Base-by-base conservation (phyloP, 176 grass and related monocot species). In the Oryza glaberrima region DNA sequence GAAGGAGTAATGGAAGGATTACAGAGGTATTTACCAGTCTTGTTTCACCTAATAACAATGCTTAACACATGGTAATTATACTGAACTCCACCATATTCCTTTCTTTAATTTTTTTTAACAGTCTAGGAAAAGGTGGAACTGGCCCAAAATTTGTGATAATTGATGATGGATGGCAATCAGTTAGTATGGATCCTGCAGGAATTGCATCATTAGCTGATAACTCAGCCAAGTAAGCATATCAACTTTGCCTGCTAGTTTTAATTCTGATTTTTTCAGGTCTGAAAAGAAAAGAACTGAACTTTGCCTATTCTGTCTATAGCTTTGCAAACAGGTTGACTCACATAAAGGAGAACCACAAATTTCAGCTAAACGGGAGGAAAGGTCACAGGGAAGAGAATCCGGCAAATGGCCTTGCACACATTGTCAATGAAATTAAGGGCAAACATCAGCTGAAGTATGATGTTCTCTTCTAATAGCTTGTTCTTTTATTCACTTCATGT, bases 311-410 rank as follows among this genome's bases (percentile, higher is more conserved):
- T 77, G 16, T 61, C 44, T 77, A 12, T 87, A 97, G 95, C 70
- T 97, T 97, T 77, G 92, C 92, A 79, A 94, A 97, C 66, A 94
- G 92, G 82, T 81, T 97, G 70, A 91, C 86, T n/a, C 77, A 97
- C 83, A 97, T 97, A 9, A 94, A 92, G 67, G 95, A 97, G 87
- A 97, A 97, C 90, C 66, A 92, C 45, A 97, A 92, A 64, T 97
- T 97, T 81, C 92, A 97, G 88, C 92, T 86, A 81, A 85, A 97
- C 69, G 90, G 77, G 22, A 90, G 76, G 80, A 81, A 94, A 74
- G 92, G 85, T 30, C 80, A 85, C 58, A 79, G 46, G 70, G 90
- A 92, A 83, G 88, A 97, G 15, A 88, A 94, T 78, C 88, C 88
- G 26, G 73, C 77, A 30, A 94, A 94, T 67, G 92, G 92, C 67